A percentile compares a stretch with the other conserved stretches of the same genome.
Conservation (phyloP, 2,329 filamentous ascomycete species). For the Fusarium proliferatum region DNA sequence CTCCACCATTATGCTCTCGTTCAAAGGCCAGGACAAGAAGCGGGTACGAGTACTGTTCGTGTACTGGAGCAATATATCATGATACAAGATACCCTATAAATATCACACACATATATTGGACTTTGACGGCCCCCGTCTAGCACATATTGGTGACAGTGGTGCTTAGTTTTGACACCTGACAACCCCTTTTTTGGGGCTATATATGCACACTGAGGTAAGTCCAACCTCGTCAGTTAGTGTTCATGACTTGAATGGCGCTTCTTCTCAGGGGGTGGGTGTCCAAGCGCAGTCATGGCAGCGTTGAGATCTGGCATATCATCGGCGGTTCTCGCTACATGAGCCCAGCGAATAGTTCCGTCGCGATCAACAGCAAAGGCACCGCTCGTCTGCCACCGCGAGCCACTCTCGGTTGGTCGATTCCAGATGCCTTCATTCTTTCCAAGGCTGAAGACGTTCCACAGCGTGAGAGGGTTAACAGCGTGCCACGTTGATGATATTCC, state of each 20-base stretch:
- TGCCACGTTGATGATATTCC: constrained; percentile 71
- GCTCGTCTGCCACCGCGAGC: constrained; percentile 74
- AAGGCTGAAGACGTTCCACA: constrained; percentile 68
- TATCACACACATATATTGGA: not conserved
- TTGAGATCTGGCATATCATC: constrained; percentile 49
- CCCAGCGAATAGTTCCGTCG: constrained; percentile 47
- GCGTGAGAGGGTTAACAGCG: constrained; percentile 66
- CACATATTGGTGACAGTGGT: not conserved
- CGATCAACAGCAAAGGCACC: constrained; percentile 68
- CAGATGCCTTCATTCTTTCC: constrained; percentile 73
- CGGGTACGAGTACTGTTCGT: not conserved
- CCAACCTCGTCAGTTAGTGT: not conserved
- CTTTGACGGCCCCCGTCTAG: not conserved
- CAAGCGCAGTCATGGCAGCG: constrained; percentile 45
- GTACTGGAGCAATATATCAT: constrained; percentile 6
- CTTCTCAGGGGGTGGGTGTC: constrained; percentile 19
- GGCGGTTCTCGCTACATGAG: constrained; percentile 46
- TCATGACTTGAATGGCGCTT: constrained; percentile 5
- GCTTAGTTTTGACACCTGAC: not conserved
- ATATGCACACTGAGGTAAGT: not conserved
- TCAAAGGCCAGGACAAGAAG: not conserved
- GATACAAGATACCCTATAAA: constrained; percentile 40
- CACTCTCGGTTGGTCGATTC: constrained; percentile 73
- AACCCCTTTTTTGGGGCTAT: not conserved
- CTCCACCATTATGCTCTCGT: not conserved